Percentiles rank a stretch among this genome's conserved stretches.
These are phyloP conservation scores for Huntiella savannae DNA, from an alignment of 2,329 filamentous ascomycete species.

Conservation along the genomic window DNA sequence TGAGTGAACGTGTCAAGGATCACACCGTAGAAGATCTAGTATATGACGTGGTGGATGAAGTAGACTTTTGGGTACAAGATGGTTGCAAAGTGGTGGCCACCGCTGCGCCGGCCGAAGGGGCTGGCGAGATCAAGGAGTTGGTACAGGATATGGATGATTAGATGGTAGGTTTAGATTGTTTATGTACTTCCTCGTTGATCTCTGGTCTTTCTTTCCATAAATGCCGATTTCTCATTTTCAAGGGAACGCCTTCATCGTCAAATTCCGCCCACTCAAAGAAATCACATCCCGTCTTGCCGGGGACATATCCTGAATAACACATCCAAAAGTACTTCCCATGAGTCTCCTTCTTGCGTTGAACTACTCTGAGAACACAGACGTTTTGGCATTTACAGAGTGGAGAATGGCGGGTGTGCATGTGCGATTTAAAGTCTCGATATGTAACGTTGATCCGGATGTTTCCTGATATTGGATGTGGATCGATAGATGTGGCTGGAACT, in stretches of 20 bases:
- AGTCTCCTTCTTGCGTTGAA: conserved; percentile 59
- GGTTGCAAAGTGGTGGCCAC: conserved; percentile 29
- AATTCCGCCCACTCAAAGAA: conserved; percentile 81
- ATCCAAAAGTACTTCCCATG: conserved; percentile 81
- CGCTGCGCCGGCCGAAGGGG: conserved; percentile 25
- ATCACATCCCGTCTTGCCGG: conserved; percentile 47
- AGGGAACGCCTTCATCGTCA: conserved; percentile 65
- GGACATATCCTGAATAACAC: conserved; percentile 61
- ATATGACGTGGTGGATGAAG: conserved; percentile 86
- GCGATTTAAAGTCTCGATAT: conserved; percentile 67
- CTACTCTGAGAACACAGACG: conserved; percentile 51
- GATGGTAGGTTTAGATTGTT: background rate
- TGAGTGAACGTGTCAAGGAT: conserved; percentile 57
- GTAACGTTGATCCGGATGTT: conserved; percentile 82
- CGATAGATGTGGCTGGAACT: conserved; percentile 52
- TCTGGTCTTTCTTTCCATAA: background rate
- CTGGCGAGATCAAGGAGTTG: conserved; percentile 44
- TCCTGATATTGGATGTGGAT: conserved; percentile 66
- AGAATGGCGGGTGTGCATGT: conserved; percentile 57
- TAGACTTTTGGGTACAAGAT: conserved; percentile 71
- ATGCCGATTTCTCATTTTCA: conserved; percentile 1
- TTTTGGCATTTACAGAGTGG: conserved; percentile 61
- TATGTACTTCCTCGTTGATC: background rate
- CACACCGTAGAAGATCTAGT: conserved; percentile 90
- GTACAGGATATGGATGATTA: conserved; percentile 37